Evolutionary conservation across 2,329 filamentous ascomycete species (phyloP).

Genomic region (Zymoseptoria tritici): DNA sequence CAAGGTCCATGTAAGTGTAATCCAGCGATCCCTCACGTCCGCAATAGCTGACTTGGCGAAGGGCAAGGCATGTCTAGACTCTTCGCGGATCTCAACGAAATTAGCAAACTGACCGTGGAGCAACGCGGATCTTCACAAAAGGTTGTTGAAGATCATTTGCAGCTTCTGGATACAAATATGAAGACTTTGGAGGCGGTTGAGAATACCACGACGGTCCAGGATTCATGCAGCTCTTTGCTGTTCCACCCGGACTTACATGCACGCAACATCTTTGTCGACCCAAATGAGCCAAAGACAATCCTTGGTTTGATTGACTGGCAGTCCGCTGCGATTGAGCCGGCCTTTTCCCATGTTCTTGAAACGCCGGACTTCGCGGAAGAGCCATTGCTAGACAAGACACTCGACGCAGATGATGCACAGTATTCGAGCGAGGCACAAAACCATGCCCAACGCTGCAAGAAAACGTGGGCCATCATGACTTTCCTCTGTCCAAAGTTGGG

Average conservation of each 20-base stretch:
- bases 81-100: background rate
- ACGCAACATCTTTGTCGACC: constrained; percentile 30
- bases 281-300: constrained; percentile 24
- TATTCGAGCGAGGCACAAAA: background rate
- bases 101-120: background rate
- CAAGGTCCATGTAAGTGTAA: background rate
- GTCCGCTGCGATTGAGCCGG: constrained; percentile 15
- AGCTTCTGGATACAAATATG: background rate
- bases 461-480: background rate
- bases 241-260: constrained; percentile 29
- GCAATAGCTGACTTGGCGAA: background rate
- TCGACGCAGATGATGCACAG: background rate
- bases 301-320: constrained; percentile 32
- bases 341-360: constrained; percentile 11
- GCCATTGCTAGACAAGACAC: constrained; percentile 1
- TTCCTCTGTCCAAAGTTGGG: background rate
- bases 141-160: background rate
- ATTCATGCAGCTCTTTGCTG: constrained; percentile 14
- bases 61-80: background rate
- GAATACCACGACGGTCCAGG: background rate
- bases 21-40: background rate
- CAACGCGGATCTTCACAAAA: background rate
- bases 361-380: constrained; percentile 15
- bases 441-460: background rate
- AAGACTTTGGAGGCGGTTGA: background rate